A percentile compares a stretch with the other conserved stretches of the same genome.
These are phyloP conservation scores for Candida khao-thaluensis DNA, from an alignment of 805 yeast species.

Conservation along the genomic window DNA sequence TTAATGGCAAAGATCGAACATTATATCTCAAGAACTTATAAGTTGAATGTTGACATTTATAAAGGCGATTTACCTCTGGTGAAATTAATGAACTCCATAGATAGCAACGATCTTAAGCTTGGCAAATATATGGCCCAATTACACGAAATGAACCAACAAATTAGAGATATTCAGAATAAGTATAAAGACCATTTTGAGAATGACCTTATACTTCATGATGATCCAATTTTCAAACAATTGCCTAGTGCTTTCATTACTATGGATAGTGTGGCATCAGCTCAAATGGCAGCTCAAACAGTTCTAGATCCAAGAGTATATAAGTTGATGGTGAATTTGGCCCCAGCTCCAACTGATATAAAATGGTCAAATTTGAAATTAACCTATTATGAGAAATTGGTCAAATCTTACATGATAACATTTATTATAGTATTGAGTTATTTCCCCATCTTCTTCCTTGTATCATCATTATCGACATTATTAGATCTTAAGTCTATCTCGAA, in stretches of 20 bases:
- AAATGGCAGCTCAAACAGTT: conserved; percentile 49
- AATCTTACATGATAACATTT: conserved; percentile 41
- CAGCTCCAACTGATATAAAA: conserved; percentile 47
- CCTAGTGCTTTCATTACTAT: conserved; percentile 48
- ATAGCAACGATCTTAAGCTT: conserved; percentile 25
- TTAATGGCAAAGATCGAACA: conserved; percentile 39
- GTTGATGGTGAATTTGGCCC: conserved; percentile 42
- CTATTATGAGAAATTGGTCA: conserved; percentile 35
- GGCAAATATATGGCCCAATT: conserved; percentile 33
- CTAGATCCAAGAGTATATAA: conserved; percentile 46
- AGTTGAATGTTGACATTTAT: conserved; percentile 42
- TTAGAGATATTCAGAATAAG: conserved; percentile 30
- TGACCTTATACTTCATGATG: conserved; percentile 19
- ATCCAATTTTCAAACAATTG: conserved; percentile 36
- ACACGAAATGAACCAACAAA: conserved; percentile 37
- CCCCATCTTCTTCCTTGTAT: conserved; percentile 53
- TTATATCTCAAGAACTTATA: conserved; percentile 41
- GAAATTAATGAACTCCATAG: conserved; percentile 17
- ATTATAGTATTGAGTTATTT: conserved; percentile 50
- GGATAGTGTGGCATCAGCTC: conserved; percentile 50
- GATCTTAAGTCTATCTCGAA: conserved; percentile 55
- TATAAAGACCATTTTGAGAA: conserved; percentile 19
- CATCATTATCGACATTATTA: conserved; percentile 55
- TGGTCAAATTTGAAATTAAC: conserved; percentile 48
- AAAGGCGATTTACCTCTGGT: conserved; percentile 34